Conservation (phyloP, 176 grass and related monocot genomes). For the Carex littledalei region DNA sequence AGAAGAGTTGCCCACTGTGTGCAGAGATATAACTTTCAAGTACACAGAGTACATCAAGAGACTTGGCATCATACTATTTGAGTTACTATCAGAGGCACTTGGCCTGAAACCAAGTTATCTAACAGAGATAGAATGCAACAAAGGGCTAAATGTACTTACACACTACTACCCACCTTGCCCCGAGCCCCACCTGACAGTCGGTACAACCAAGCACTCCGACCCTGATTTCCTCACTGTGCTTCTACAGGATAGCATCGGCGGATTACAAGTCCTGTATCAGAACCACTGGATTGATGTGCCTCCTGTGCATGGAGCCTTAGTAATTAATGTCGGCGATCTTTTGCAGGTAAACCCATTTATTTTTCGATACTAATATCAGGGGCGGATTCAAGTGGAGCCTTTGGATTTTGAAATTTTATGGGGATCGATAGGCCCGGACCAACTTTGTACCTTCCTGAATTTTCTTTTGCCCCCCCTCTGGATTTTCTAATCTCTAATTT, state of each 20-base stretch:
- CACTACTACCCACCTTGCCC: slow-evolving; percentile 65
- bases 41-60: neutral
- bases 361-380: neutral
- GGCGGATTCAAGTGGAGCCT: too few relatives aligned
- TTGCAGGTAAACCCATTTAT: slow-evolving; percentile 26
- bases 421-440: too few relatives aligned
- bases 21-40: slow-evolving; percentile 22
- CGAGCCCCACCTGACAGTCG: slow-evolving; percentile 38
- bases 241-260: slow-evolving; percentile 39
- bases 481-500: too few relatives aligned
- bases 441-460: too few relatives aligned
- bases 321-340: slow-evolving; percentile 49
- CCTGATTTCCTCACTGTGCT: slow-evolving; percentile 43
- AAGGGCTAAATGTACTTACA: neutral
- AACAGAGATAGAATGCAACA: slow-evolving; percentile 23
- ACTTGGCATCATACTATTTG: slow-evolving; percentile 25
- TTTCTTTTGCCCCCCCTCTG: too few relatives aligned
- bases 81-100: slow-evolving; percentile 45
- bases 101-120: slow-evolving; percentile 15
- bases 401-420: too few relatives aligned
- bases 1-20: slow-evolving; percentile 23
- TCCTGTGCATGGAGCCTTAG: slow-evolving; percentile 32
- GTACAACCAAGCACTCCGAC: slow-evolving; percentile 36
- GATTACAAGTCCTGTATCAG: slow-evolving; percentile 38
- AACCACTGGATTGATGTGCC: slow-evolving; percentile 41